Conservation (phyloP, 2,329 filamentous ascomycete species). For the Blumeria graminis region DNA sequence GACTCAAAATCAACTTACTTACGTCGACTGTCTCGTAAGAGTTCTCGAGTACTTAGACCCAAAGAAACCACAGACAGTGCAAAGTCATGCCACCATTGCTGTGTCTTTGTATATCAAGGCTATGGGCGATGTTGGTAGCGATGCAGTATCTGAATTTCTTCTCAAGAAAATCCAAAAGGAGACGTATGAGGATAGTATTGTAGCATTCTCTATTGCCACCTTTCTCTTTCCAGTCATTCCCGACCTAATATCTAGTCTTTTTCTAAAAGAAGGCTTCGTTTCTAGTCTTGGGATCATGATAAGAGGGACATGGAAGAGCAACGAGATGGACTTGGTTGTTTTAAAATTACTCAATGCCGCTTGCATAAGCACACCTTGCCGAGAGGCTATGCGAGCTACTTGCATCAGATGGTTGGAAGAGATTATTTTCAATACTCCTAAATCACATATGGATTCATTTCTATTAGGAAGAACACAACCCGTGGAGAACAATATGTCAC, state of each 20-base stretch:
- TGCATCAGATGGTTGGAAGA: slow-evolving; percentile 74
- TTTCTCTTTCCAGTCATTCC: slow-evolving; percentile 71
- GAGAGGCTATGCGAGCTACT: slow-evolving; percentile 63
- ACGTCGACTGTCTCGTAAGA: slow-evolving; percentile 38
- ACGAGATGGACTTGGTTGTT: slow-evolving; percentile 64
- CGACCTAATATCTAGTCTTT: slow-evolving; percentile 49
- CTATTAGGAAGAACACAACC: slow-evolving; percentile 7
- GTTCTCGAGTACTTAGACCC: slow-evolving; percentile 73
- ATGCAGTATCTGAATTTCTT: slow-evolving; percentile 51
- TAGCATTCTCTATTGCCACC: slow-evolving; percentile 82
- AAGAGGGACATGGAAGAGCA: slow-evolving; percentile 58
- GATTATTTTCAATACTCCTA: slow-evolving; percentile 48
- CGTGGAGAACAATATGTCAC: slow-evolving; percentile 13
- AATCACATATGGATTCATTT: slow-evolving; percentile 19
- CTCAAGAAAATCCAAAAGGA: slow-evolving; percentile 43
- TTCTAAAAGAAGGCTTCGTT: slow-evolving; percentile 74
- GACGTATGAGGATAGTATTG: slow-evolving; percentile 69
- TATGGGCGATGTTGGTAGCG: slow-evolving; percentile 43
- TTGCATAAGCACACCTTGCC: slow-evolving; percentile 61
- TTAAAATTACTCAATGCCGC: slow-evolving; percentile 80
- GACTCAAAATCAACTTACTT: not conserved
- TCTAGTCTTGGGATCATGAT: slow-evolving; percentile 53
- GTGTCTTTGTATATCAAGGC: slow-evolving; percentile 66
- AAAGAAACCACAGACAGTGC: slow-evolving; percentile 46
- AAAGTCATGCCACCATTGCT: slow-evolving; percentile 60